Evolutionary conservation across 306 rosid genomes (phyloP).

Genomic region (Senna siamea): DNA sequence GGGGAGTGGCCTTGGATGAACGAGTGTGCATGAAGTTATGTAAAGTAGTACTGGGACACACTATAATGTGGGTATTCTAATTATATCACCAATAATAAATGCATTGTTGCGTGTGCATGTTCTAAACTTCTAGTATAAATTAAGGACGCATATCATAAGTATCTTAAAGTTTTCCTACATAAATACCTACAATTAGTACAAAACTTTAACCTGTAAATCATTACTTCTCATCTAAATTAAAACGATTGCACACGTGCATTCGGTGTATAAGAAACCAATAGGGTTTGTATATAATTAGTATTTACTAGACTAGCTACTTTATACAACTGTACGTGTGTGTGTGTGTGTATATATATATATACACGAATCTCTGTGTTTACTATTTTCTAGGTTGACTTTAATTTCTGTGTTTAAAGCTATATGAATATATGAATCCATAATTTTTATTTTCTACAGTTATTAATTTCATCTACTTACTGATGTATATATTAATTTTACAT

Average conservation of each 20-base stretch:
- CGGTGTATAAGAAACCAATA: slow-evolving; percentile 14
- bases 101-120: slow-evolving; percentile 55
- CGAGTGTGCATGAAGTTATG: slow-evolving; percentile 65
- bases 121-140: background rate
- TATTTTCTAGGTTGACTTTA: too few species aligned
- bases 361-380: too few species aligned
- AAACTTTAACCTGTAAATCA: slow-evolving; percentile 23
- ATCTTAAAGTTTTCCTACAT: slow-evolving; percentile 36
- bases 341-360: too few species aligned
- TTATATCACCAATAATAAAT: slow-evolving; percentile 39
- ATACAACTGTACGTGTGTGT: too few species aligned
- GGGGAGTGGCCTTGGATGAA: slow-evolving; percentile 54
- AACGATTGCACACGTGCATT: background rate
- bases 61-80: slow-evolving; percentile 43
- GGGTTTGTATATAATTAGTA: slow-evolving; percentile 7
- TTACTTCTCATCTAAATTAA: slow-evolving; percentile 7
- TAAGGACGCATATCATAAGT: slow-evolving; percentile 36
- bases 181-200: slow-evolving; percentile 19
- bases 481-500: background rate
- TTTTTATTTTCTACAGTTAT: too few species aligned
- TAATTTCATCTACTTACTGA: background rate
- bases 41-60: slow-evolving; percentile 51
- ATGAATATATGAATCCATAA: too few species aligned
- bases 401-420: too few species aligned
- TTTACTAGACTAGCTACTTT: background rate